These are phyloP conservation scores for Peniophora sp. DNA, from an alignment of 1,284 basidiomycete species.

Conservation along the genomic window DNA sequence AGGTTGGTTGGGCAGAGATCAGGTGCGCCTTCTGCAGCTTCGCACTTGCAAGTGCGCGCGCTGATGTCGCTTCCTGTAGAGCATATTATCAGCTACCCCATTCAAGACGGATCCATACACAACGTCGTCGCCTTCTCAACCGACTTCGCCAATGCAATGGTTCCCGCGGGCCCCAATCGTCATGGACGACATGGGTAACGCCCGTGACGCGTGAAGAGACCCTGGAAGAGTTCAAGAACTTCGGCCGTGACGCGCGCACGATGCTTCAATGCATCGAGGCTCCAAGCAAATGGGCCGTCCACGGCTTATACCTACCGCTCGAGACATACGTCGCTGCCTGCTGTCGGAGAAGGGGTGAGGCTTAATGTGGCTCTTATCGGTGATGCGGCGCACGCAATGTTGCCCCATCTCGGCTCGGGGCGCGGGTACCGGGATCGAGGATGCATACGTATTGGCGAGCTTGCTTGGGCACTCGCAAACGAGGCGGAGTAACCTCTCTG, in stretches of 20 bases:
- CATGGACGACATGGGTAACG: background rate
- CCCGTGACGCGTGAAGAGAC: background rate
- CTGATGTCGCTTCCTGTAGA: constrained; percentile 15
- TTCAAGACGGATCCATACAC: constrained; percentile 26
- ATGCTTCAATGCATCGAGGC: constrained; percentile 41
- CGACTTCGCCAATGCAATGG: background rate
- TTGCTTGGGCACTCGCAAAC: constrained; percentile 41
- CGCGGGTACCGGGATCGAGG: constrained; percentile 58
- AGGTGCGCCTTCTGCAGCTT: constrained; percentile 22
- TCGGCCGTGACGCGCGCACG: constrained; percentile 17
- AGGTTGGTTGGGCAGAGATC: constrained; percentile 34
- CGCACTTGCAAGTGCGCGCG: background rate
- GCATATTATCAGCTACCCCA: constrained; percentile 53
- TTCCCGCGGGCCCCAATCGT: background rate
- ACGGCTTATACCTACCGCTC: constrained; percentile 43
- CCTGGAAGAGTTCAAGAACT: background rate
- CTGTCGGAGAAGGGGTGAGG: constrained; percentile 42
- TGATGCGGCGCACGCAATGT: constrained; percentile 45
- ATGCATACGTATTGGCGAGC: constrained; percentile 41
- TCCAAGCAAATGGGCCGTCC: constrained; percentile 54
- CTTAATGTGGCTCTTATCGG: too few species aligned
- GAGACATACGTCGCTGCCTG: constrained; percentile 36
- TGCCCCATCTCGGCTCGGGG: constrained; percentile 57
- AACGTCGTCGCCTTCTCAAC: constrained; percentile 3
- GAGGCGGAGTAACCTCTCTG: constrained; percentile 9